Evolutionary conservation across 148 eudicot genomes (phyloP).

Genomic region (Pharnaceum exiguum): DNA sequence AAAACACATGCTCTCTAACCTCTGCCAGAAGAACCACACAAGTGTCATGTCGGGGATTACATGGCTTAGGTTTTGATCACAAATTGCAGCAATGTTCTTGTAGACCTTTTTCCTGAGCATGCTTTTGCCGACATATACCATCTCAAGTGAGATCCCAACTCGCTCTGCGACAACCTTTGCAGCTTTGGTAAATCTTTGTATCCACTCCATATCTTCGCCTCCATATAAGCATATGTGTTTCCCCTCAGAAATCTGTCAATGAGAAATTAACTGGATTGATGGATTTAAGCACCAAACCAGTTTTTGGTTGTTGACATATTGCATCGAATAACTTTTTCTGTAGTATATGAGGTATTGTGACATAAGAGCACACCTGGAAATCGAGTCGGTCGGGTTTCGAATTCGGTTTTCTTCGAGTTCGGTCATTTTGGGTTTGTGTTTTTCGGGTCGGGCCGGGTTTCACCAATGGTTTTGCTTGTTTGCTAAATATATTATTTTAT

Average conservation of each 20-base stretch:
- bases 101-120: constrained; percentile 50
- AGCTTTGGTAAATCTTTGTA: constrained; percentile 37
- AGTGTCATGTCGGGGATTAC: constrained; percentile 40
- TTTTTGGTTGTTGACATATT: too few species aligned
- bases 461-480: too few species aligned
- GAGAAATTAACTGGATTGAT: background rate
- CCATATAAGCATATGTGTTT: constrained; percentile 69
- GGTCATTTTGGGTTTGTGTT: too few species aligned
- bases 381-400: too few species aligned
- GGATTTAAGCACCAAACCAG: background rate
- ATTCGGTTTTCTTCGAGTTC: too few species aligned
- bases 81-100: constrained; percentile 29
- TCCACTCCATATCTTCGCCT: constrained; percentile 80
- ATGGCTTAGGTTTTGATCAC: constrained; percentile 42
- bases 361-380: too few species aligned
- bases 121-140: constrained; percentile 76
- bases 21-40: constrained; percentile 76
- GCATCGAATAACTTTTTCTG: too few species aligned
- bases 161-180: constrained; percentile 33
- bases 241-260: constrained; percentile 32
- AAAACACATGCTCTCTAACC: constrained; percentile 84
- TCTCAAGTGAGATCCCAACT: constrained; percentile 42
- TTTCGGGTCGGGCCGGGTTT: too few species aligned
- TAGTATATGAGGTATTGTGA: too few species aligned
- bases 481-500: too few species aligned